These are phyloP conservation scores for Flagelloscypha sp. DNA, from an alignment of 768 basidiomycete genomes.

Conservation along the genomic window DNA sequence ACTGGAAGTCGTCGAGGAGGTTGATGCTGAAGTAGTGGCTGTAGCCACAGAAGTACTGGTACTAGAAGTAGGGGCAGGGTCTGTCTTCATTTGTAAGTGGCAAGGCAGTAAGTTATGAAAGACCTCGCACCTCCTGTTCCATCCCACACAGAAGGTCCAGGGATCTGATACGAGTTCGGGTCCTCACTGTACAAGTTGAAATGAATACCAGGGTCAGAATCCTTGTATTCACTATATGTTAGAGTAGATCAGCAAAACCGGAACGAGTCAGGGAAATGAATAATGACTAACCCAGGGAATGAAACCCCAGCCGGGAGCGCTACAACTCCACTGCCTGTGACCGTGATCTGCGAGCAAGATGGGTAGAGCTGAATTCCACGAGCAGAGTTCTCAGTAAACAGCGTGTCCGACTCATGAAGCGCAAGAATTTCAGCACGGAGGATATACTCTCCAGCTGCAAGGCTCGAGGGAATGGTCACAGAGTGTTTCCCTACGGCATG, in stretches of 20 bases:
- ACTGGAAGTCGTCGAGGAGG: too few relatives aligned
- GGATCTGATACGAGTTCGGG: constrained; percentile 1
- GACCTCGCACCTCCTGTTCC: not conserved
- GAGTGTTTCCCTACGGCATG: constrained; percentile 20
- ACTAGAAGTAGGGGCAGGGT: too few relatives aligned
- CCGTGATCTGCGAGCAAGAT: constrained; percentile 1
- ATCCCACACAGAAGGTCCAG: constrained; percentile 3
- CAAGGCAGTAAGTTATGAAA: too few relatives aligned
- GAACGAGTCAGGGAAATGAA: too few relatives aligned
- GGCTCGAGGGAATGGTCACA: constrained; percentile 20
- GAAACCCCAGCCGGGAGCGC: constrained; percentile 2
- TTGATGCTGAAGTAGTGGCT: too few relatives aligned
- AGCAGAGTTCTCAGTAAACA: not conserved
- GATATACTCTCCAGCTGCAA: constrained; percentile 24
- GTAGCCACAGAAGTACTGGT: too few relatives aligned
- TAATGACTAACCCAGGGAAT: constrained; percentile 4
- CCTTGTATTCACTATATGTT: not conserved
- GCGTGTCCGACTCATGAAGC: constrained; percentile 1
- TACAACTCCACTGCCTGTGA: constrained; percentile 1
- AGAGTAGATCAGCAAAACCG: not conserved
- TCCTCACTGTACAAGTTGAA: constrained; percentile 3
- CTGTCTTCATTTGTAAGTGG: too few relatives aligned
- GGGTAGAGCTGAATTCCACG: constrained; percentile 4
- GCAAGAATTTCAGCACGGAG: constrained; percentile 19
- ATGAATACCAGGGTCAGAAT: not conserved